phyloP scores from a whole-genome alignment of 169 alveolate genomes.

The Eimeria maxima region DNA sequence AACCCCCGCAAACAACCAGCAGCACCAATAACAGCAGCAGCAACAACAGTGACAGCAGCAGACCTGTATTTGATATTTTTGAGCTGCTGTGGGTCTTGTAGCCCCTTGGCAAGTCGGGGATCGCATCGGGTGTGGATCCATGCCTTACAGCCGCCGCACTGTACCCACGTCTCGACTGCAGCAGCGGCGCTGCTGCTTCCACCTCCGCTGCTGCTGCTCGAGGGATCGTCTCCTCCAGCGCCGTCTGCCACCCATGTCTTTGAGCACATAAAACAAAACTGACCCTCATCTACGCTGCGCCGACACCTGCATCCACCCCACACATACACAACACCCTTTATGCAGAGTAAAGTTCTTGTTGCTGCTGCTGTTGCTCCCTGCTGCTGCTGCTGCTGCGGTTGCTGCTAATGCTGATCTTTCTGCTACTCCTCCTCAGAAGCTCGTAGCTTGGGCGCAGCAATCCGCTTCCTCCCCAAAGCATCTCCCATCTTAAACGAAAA shows the following conservation, averaged over 20 bases:
- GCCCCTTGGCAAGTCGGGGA: constrained; percentile 18
- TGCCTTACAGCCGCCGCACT: constrained; percentile 61
- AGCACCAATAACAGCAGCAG: neutral
- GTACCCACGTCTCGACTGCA: constrained; percentile 48
- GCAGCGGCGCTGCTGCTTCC: neutral
- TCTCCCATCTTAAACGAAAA: too few species aligned
- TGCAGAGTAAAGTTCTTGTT: too few species aligned
- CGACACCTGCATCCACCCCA: neutral
- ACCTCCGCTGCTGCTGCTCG: neutral
- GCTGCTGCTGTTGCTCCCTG: too few species aligned
- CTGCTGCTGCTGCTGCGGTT: too few species aligned
- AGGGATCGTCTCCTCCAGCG: constrained; percentile 6
- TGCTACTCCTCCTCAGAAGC: too few species aligned
- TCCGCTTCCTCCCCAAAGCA: too few species aligned
- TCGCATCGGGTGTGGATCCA: constrained; percentile 72
- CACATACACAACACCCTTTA: too few species aligned
- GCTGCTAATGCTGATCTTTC: too few species aligned
- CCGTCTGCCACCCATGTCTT: constrained; percentile 65
- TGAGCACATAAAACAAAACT: constrained; percentile 60
- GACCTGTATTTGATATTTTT: constrained; percentile 24
- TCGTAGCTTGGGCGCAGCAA: too few species aligned
- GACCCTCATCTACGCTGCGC: constrained; percentile 72
- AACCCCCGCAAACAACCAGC: too few species aligned
- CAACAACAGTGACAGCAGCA: neutral
- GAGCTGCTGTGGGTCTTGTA: constrained; percentile 12